phyloP scores from a whole-genome alignment of 306 rosid genomes.

The Malus fusca region DNA sequence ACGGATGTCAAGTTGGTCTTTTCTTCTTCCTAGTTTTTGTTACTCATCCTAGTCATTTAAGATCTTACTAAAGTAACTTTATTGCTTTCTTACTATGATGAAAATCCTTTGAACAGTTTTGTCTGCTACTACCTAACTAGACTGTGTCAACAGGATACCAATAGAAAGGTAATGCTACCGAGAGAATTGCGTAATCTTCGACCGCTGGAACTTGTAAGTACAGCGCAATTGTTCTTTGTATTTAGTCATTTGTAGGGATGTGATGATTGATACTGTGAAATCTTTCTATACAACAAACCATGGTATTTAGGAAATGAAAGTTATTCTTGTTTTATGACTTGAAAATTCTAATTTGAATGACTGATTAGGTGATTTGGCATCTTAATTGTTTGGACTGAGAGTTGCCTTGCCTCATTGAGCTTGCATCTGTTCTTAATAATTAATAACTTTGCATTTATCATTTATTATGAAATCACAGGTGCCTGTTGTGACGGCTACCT shows the following conservation, averaged over 20 bases:
- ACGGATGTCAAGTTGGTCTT: conserved; percentile 1
- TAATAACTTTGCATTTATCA: conserved; percentile 10
- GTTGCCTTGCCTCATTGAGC: not conserved
- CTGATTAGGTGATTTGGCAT: not conserved
- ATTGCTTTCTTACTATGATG: not conserved
- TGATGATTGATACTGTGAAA: not conserved
- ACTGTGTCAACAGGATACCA: conserved; percentile 68
- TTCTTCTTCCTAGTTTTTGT: conserved; percentile 8
- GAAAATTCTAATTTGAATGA: not conserved
- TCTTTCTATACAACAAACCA: not conserved
- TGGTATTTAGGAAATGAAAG: not conserved
- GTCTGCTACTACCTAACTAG: conserved; percentile 15
- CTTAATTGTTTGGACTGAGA: not conserved
- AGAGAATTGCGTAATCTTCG: conserved; percentile 76
- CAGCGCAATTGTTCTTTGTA: not conserved
- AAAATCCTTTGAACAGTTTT: not conserved
- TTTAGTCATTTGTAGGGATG: not conserved
- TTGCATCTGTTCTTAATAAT: not conserved
- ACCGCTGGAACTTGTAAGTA: conserved; percentile 77
- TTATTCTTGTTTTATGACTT: not conserved
- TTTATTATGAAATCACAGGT: conserved; percentile 48
- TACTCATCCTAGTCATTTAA: not conserved
- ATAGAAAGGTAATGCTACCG: conserved; percentile 61
- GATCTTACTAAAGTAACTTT: not conserved
- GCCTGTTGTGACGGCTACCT: conserved; percentile 87